phyloP scores from a whole-genome alignment of 352 stramenopile genomes.

The Pythium sp. region DNA sequence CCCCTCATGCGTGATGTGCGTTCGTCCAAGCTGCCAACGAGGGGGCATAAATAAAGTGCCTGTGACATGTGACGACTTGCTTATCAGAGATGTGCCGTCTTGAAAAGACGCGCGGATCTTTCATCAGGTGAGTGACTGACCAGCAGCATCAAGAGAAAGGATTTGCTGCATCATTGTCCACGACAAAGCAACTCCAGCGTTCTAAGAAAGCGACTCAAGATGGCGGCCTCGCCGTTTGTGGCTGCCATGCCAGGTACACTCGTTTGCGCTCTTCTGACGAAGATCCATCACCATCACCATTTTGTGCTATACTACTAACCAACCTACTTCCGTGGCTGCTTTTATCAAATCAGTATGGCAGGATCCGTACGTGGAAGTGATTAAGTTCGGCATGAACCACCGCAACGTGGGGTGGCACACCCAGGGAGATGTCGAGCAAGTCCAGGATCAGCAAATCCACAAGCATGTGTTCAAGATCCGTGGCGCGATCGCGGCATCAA shows the following conservation, averaged over 20 bases:
- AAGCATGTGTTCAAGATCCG: slow-evolving; percentile 81
- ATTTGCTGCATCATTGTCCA: neutral
- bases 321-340: neutral
- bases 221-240: slow-evolving; percentile 26
- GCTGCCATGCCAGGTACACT: slow-evolving; percentile 28
- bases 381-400: slow-evolving; percentile 73
- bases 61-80: slow-evolving; percentile 12
- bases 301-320: neutral
- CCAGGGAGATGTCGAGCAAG: slow-evolving; percentile 70
- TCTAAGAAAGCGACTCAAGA: neutral
- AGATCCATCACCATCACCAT: neutral
- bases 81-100: neutral
- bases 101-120: slow-evolving; percentile 9
- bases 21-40: neutral
- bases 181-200: neutral
- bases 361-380: slow-evolving; percentile 83
- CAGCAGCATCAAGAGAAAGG: neutral
- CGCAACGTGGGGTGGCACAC: slow-evolving; percentile 46
- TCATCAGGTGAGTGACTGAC: neutral
- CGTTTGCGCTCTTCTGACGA: neutral
- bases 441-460: slow-evolving; percentile 57
- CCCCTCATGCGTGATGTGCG: neutral
- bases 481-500: slow-evolving; percentile 65
- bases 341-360: slow-evolving; percentile 60
- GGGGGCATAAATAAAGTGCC: slow-evolving; percentile 14